Base-by-base conservation (phyloP, 345 rosid genomes). In the Pistacia vera region DNA sequence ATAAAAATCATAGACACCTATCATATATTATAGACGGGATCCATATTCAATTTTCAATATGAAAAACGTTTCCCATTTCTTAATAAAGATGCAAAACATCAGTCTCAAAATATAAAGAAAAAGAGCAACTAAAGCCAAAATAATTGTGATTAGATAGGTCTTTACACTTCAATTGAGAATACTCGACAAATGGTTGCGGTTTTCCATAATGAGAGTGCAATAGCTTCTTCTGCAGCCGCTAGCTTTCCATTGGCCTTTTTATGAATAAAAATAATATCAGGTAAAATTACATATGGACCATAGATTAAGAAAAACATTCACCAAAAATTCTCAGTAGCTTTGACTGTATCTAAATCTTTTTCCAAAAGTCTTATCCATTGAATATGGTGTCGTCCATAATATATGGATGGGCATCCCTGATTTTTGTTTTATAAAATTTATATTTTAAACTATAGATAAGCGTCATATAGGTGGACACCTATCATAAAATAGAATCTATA, bases 171-270 rank as follows among this genome's bases (percentile, higher is more conserved):
- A 72, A 97, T 95, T 65, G 98, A 90, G 75, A 97, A 90, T 78
- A 90, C 88, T 68, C 99, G 92, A 60, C 99, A 97, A 75, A 92
- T 76, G 18, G 98, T 90, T 80, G 98, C 97, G n/a, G 94, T 91
- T 74, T 98, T 92, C 98, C 97, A 97, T 82, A 91, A 68, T 52
- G 99, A 92, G 71, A 97, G 91, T n/a, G 97, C 85, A 84, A 88
- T 81, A 77, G 97, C 95, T 85, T 94, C 98, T 87, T 97, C 98
- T 68, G 95, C 95, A 79, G 91, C 94, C 73, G 93, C 87, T 80
- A 94, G 78, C 84, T 85, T 89, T 55, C 88, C 87, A 77, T 87
- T 82, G 73, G 84, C 92, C 97, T 92, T 87, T 77, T 60, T 68
- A 77, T 66, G 81, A 69, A 80, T 68, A 80, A 68, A 61, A 75